Conservation (phyloP, 805 yeast species). For the Monosporozyma aerobia region DNA sequence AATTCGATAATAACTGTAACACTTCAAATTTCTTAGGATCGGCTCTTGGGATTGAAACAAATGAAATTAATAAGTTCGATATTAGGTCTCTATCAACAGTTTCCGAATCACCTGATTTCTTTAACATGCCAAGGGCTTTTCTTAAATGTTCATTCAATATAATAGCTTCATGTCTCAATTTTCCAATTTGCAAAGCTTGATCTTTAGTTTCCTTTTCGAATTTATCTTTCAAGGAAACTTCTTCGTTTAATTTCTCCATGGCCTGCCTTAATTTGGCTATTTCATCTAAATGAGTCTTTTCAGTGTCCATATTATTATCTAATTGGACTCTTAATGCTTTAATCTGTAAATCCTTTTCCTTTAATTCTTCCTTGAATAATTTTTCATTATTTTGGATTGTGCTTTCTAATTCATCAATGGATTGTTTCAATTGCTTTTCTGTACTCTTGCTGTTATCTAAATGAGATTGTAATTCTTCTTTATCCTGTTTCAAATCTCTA, state of each 20-base stretch:
- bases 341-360: slow-evolving; percentile 21
- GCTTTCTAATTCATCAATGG: slow-evolving; percentile 22
- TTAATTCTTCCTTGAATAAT: slow-evolving; percentile 14
- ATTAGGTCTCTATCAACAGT: slow-evolving; percentile 82
- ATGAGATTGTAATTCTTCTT: slow-evolving; percentile 29
- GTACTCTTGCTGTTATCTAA: slow-evolving; percentile 12
- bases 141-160: slow-evolving; percentile 89
- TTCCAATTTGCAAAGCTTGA: slow-evolving; percentile 76
- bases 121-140: slow-evolving; percentile 80
- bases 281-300: slow-evolving; percentile 5
- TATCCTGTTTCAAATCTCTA: slow-evolving; percentile 30
- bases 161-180: slow-evolving; percentile 88
- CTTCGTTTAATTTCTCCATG: slow-evolving; percentile 16
- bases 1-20: slow-evolving; percentile 69
- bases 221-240: slow-evolving; percentile 23
- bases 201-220: slow-evolving; percentile 51
- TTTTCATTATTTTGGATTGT: slow-evolving; percentile 3
- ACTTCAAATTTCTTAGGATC: slow-evolving; percentile 95
- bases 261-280: slow-evolving; percentile 20
- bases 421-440: slow-evolving; percentile 27
- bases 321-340: slow-evolving; percentile 23
- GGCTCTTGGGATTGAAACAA: slow-evolving; percentile 79
- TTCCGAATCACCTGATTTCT: slow-evolving; percentile 64
- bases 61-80: slow-evolving; percentile 76
- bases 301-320: slow-evolving; percentile 15